Conservation (phyloP, 2,329 filamentous ascomycete species). For the Blumeria graminis region DNA sequence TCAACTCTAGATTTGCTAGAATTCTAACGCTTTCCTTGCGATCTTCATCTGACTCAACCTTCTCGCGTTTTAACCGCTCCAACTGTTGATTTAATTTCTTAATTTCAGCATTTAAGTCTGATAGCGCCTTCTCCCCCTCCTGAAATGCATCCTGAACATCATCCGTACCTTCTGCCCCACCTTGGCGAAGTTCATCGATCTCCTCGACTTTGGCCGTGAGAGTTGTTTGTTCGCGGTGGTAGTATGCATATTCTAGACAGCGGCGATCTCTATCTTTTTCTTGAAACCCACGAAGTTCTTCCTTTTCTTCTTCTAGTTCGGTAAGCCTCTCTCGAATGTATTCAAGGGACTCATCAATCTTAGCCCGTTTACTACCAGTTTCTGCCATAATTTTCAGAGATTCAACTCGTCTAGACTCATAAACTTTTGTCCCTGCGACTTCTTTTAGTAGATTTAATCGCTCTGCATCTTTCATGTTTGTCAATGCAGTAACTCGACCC, state of each 20-base stretch:
- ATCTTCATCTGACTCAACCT: conserved; percentile 71
- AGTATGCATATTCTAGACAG: conserved; percentile 85
- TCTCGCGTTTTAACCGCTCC: conserved; percentile 65
- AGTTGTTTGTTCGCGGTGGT: conserved; percentile 66
- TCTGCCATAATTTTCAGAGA: conserved; percentile 93
- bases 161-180: conserved; percentile 65
- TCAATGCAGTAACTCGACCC: conserved; percentile 81
- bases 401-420: conserved; percentile 75
- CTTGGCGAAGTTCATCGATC: conserved; percentile 59
- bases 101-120: conserved; percentile 54
- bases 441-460: conserved; percentile 80
- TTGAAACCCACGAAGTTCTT: conserved; percentile 80
- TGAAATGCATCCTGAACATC: conserved; percentile 54
- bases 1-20: conserved; percentile 67
- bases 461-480: conserved; percentile 96
- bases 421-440: conserved; percentile 93
- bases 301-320: conserved; percentile 91
- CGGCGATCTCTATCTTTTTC: conserved; percentile 82
- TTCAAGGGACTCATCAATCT: conserved; percentile 78
- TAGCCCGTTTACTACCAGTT: conserved; percentile 78
- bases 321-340: conserved; percentile 76
- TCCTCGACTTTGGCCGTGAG: conserved; percentile 56
- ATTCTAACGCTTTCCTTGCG: conserved; percentile 57
- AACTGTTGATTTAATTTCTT: conserved; percentile 59
- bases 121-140: conserved; percentile 56